Base-by-base conservation (phyloP, 768 basidiomycete genomes). In the Mycena pura region DNA sequence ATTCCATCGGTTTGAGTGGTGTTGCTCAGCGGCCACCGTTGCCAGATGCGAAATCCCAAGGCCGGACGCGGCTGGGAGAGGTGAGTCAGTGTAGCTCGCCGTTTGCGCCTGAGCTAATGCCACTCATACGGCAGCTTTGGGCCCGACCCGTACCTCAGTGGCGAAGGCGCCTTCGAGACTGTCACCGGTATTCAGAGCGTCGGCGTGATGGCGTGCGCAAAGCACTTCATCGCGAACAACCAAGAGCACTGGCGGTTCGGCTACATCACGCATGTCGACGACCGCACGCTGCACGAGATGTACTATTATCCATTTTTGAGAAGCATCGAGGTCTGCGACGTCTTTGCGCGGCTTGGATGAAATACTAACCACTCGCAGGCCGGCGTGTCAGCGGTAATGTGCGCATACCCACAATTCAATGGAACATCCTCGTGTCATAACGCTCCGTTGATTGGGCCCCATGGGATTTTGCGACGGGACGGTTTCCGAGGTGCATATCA, bases 151-250 rank as follows among this genome's bases (percentile, higher is more conserved):
- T 88, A 84, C 64, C 77, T 90, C 9, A 79, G 78, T 54, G 87
- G 88, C 9, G 85, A 85, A 72, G 84, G 80, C n/a, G 81, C 84
- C 0, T 85, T 80, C 58, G 79, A 85, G 67, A 87, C 86, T n/a
- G n/a, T n/a, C n/a, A n/a, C n/a, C n/a, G n/a, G n/a, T n/a, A n/a
- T n/a, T n/a, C n/a, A n/a, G n/a, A n/a, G n/a, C n/a, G n/a, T n/a
- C n/a, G n/a, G n/a, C n/a, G n/a, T n/a, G n/a, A n/a, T n/a, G n/a
- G n/a, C n/a, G n/a, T n/a, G n/a, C n/a, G n/a, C n/a, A n/a, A n/a
- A n/a, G n/a, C n/a, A n/a, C n/a, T n/a, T n/a, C n/a, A n/a, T n/a
- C n/a, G n/a, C n/a, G n/a, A n/a, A n/a, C n/a, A n/a, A n/a, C n/a
- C n/a, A n/a, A n/a, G 0, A 83, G 56, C 82, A 83, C 58, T 80